Base-by-base conservation (phyloP, 345 rosid genomes). In the Triadica sebifera region DNA sequence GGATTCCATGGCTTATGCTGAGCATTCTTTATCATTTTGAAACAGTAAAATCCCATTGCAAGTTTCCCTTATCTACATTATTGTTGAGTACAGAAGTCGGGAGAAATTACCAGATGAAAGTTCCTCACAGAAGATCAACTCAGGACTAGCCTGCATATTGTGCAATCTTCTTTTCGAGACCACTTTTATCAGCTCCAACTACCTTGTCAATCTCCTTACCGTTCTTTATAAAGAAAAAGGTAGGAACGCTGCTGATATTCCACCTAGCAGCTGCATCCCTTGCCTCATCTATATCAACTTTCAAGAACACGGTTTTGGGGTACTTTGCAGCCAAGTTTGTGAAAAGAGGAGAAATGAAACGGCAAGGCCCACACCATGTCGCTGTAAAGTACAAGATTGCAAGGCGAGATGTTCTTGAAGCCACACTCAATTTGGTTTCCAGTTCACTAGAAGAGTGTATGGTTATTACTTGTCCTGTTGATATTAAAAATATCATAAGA, bases 321-420 rank as follows among this genome's bases (percentile, higher is more conserved):
- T 91, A 77, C 75, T 89, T 85, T n/a, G 81, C 78, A n/a, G 96
- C 97, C 83, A 88, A 81, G 79, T 65, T 90, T 52, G 91, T 81
- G 74, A 84, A 91, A 57, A 87, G 79, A n/a, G 98, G 97, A 71
- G 96, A 87, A 82, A 93, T 89, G 86, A 88, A 82, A 13, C 92
- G 96, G 79, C 97, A 93, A 4, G 97, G 98, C 41, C 96, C 97
- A 58, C 98, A 94, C 98, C 98, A 94, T 46, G 92, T 80, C 47
- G 98, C 97, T 3, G 98, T 94, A 78, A 94, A 94, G 84, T 94
- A 94, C 55, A 94, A 65, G 75, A 94, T 83, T 49, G 87, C 83
- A 73, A 94, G 89, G 17, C 97, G 91, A 2, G 90, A 93, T 61
- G 90, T 80, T 81, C 75, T 88, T 56, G 87, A 81, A 34, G 93